Conservation (phyloP, 768 basidiomycete species). For the Ramaria rubella region DNA sequence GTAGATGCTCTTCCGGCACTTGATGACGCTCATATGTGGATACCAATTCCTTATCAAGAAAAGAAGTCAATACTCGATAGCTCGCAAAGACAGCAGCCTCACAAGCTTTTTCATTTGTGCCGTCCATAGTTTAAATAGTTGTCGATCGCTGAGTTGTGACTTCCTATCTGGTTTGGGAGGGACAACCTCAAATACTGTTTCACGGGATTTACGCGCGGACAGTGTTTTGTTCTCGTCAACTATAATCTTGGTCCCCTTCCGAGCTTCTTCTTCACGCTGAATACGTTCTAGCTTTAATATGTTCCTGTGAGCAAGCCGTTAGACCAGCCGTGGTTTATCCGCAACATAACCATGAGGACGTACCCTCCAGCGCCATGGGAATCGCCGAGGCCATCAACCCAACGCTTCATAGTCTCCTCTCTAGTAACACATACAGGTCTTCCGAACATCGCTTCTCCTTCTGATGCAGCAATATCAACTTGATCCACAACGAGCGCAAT, state of each 20-base stretch:
- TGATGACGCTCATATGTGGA: neutral
- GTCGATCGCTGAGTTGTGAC: neutral
- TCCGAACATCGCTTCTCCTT: slow-evolving; percentile 43
- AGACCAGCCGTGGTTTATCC: neutral
- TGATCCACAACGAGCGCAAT: slow-evolving; percentile 50
- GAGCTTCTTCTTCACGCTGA: slow-evolving; percentile 30
- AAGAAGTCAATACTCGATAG: neutral
- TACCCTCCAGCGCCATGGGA: slow-evolving; percentile 56
- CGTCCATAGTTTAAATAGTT: neutral
- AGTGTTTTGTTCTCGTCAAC: neutral
- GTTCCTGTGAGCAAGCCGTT: slow-evolving; percentile 27
- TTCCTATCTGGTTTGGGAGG: neutral
- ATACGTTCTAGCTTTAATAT: slow-evolving; percentile 34
- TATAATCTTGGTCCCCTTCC: slow-evolving; percentile 11
- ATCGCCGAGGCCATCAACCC: slow-evolving; percentile 50
- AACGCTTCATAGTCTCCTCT: slow-evolving; percentile 35
- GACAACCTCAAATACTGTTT: neutral
- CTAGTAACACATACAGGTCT: slow-evolving; percentile 42
- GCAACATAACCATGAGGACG: slow-evolving; percentile 22
- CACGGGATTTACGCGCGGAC: neutral
- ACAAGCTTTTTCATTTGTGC: neutral
- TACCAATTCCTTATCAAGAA: neutral
- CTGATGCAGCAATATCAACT: slow-evolving; percentile 37
- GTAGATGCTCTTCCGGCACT: neutral
- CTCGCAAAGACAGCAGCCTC: neutral